phyloP scores from a whole-genome alignment of 2,329 filamentous ascomycete species.

The Paracoccidioides lutzii region DNA sequence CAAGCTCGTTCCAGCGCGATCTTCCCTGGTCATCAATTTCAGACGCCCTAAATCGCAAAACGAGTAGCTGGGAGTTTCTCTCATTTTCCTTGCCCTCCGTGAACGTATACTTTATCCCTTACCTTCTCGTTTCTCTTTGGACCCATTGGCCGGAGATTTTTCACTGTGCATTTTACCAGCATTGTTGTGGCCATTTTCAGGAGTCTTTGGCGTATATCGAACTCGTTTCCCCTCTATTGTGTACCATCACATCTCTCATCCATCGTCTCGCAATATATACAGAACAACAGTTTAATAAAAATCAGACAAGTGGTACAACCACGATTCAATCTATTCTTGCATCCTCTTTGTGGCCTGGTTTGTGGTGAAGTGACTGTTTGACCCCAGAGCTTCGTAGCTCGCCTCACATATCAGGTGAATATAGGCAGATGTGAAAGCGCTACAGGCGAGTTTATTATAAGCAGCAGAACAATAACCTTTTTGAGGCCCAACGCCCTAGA shows the following conservation, averaged over 20 bases:
- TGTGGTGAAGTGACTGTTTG: neutral
- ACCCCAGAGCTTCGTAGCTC: neutral
- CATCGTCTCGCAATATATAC: neutral
- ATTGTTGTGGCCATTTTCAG: conserved; percentile 1
- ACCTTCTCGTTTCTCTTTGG: neutral
- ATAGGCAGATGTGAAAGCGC: neutral
- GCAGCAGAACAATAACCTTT: too few relatives aligned
- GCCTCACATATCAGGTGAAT: neutral
- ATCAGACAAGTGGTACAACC: neutral
- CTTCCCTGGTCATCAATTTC: neutral
- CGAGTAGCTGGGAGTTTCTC: neutral
- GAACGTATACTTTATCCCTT: neutral
- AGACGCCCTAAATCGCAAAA: neutral
- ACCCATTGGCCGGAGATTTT: neutral
- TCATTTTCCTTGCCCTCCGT: neutral
- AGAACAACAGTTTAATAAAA: neutral
- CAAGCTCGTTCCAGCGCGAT: neutral
- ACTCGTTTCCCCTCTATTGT: neutral
- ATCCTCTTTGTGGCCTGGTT: neutral
- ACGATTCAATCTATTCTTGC: neutral
- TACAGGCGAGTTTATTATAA: too few relatives aligned
- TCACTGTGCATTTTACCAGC: conserved; percentile 2
- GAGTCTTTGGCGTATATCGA: neutral
- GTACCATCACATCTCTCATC: neutral
- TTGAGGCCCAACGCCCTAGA: neutral